Conservation (phyloP, 306 rosid genomes). For the Heteromeles arbutifolia region DNA sequence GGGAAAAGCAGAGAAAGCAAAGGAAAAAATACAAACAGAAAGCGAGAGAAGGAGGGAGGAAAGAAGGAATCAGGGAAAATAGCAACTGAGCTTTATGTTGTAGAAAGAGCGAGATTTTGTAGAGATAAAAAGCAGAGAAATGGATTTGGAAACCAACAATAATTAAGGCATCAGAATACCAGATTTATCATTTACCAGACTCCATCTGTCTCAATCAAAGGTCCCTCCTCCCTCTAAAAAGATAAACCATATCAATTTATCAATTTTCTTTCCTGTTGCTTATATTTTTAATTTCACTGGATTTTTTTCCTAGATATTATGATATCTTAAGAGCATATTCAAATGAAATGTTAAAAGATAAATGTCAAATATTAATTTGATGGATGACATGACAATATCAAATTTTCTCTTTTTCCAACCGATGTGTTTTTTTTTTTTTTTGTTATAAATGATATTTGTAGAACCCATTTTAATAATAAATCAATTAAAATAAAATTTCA, state of each 20-base stretch:
- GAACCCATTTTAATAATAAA: too few species aligned
- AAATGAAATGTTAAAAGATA: too few species aligned
- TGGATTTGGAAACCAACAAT: conserved; percentile 5
- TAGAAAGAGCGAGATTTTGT: background rate
- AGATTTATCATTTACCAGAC: conserved; percentile 37
- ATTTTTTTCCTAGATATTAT: background rate
- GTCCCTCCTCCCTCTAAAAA: conserved; percentile 3
- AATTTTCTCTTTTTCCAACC: too few species aligned
- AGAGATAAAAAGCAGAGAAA: conserved; percentile 1
- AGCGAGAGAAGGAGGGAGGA: background rate
- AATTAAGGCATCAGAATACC: conserved; percentile 18
- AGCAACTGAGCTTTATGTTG: conserved; percentile 14
- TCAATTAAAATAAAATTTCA: too few species aligned
- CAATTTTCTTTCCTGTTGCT: background rate
- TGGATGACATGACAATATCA: too few species aligned
- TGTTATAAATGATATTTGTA: too few species aligned
- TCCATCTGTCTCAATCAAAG: conserved; percentile 28
- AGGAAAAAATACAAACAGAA: background rate
- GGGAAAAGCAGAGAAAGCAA: conserved; percentile 18
- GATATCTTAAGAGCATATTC: too few species aligned
- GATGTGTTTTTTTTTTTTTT: too few species aligned
- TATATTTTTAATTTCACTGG: background rate
- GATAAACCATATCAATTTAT: background rate
- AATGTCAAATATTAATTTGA: too few species aligned
- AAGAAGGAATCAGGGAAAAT: background rate